Percentiles rank a stretch among this genome's conserved stretches.
Evolutionary conservation across 2,329 filamentous ascomycete genomes (phyloP).

Genomic region (Cercospora sp.): DNA sequence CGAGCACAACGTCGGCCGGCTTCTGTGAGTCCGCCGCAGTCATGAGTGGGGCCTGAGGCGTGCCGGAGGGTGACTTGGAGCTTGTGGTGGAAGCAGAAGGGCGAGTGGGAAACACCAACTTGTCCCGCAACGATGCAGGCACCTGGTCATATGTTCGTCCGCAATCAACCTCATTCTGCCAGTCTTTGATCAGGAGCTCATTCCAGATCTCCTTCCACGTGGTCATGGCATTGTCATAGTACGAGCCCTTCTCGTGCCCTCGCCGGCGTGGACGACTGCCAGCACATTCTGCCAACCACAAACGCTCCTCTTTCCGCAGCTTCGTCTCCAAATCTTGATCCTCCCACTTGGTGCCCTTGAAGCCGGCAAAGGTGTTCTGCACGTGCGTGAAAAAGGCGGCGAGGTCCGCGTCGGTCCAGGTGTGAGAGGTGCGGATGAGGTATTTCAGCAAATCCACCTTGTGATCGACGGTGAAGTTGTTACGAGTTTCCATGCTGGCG

Average conservation of each 20-base stretch:
- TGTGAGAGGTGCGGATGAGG: constrained; percentile 18
- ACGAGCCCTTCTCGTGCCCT: constrained; percentile 23
- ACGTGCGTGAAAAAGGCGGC: constrained; percentile 20
- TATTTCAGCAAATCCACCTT: constrained; percentile 20
- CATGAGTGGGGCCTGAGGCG: background rate
- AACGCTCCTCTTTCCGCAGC: constrained; percentile 20
- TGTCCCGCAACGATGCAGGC: constrained; percentile 9
- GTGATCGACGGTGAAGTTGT: constrained; percentile 20
- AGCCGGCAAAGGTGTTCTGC: constrained; percentile 15
- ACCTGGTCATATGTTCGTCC: constrained; percentile 15
- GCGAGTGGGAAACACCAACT: background rate
- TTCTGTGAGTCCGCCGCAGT: background rate
- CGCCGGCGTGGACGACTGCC: constrained; percentile 16
- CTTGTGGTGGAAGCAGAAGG: background rate
- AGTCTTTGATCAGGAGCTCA: constrained; percentile 22
- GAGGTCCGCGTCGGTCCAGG: constrained; percentile 20
- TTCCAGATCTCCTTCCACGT: constrained; percentile 23
- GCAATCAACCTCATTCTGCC: constrained; percentile 23
- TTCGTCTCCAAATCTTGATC: constrained; percentile 21
- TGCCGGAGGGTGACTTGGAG: background rate
- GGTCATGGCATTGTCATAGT: constrained; percentile 26
- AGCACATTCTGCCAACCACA: constrained; percentile 22
- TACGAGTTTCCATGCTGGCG: background rate
- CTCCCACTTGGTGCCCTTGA: constrained; percentile 17
- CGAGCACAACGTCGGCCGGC: background rate